phyloP scores from a whole-genome alignment of 2,329 filamentous ascomycete genomes.

The Fusarium compactum region DNA sequence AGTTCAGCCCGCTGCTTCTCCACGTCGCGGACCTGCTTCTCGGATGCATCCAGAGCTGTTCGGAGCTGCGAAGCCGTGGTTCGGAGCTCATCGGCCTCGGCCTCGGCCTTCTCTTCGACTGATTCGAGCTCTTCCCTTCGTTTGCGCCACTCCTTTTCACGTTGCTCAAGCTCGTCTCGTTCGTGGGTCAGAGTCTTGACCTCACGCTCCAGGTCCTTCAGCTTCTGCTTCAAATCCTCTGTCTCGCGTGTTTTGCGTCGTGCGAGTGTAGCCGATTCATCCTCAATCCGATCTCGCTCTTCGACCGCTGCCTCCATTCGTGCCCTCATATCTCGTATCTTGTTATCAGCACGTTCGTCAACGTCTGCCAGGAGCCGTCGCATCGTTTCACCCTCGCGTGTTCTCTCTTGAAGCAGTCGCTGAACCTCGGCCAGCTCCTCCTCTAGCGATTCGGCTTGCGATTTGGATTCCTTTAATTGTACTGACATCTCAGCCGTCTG shows the following conservation, averaged over 20 bases:
- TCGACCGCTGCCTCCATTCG: slow-evolving; percentile 92
- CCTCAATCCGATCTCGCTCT: slow-evolving; percentile 91
- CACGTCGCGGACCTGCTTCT: slow-evolving; percentile 83
- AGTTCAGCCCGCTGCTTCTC: slow-evolving; percentile 86
- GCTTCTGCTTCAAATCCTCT: slow-evolving; percentile 83
- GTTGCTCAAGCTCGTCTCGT: slow-evolving; percentile 79
- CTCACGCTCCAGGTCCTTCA: slow-evolving; percentile 84
- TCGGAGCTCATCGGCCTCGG: slow-evolving; percentile 81
- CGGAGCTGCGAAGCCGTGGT: slow-evolving; percentile 82
- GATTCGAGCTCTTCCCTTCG: slow-evolving; percentile 82
- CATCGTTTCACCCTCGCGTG: slow-evolving; percentile 95
- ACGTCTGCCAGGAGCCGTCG: slow-evolving; percentile 87
- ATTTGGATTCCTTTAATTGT: slow-evolving; percentile 90
- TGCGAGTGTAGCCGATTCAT: slow-evolving; percentile 84
- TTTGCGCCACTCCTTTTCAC: slow-evolving; percentile 79
- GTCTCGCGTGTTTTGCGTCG: slow-evolving; percentile 83
- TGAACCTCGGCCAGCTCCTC: slow-evolving; percentile 93
- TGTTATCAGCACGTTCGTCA: slow-evolving; percentile 82
- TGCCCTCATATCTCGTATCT: slow-evolving; percentile 88
- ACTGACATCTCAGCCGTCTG: slow-evolving; percentile 88
- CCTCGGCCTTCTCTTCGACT: slow-evolving; percentile 73
- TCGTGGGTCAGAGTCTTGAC: slow-evolving; percentile 78
- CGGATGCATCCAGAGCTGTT: slow-evolving; percentile 85
- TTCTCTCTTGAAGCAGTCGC: slow-evolving; percentile 85
- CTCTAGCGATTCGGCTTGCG: slow-evolving; percentile 85